Percentiles rank a stretch among this genome's conserved stretches.
These are phyloP conservation scores for Euphorbia lathyris DNA, from an alignment of 345 rosid genomes.

Conservation along the genomic window DNA sequence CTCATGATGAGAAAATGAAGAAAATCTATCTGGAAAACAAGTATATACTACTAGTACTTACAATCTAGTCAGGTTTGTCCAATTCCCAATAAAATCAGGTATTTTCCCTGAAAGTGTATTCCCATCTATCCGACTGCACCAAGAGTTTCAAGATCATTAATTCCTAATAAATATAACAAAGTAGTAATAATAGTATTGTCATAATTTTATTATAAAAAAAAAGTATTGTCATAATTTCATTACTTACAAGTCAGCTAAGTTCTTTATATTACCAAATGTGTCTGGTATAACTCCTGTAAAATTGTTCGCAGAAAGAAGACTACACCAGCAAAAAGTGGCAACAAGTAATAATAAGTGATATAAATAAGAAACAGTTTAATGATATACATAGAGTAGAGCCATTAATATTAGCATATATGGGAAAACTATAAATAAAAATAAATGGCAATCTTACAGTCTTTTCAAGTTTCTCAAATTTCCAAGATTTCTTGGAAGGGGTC, in stretches of 20 bases:
- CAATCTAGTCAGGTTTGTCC: slow-evolving; percentile 61
- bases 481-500: slow-evolving; percentile 55
- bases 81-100: slow-evolving; percentile 77
- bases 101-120: slow-evolving; percentile 69
- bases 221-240: too few species aligned
- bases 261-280: slow-evolving; percentile 56
- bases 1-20: neutral
- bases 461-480: slow-evolving; percentile 53
- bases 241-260: slow-evolving; percentile 72
- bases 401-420: too few species aligned
- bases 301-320: slow-evolving; percentile 72
- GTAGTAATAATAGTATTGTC: too few species aligned
- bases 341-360: neutral
- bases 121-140: slow-evolving; percentile 79
- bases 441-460: slow-evolving; percentile 45
- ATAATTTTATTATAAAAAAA: neutral
- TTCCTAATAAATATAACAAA: neutral
- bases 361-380: neutral
- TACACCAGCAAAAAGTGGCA: slow-evolving; percentile 21
- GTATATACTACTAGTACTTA: slow-evolving; percentile 41
- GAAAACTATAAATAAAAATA: neutral
- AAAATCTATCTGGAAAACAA: neutral
- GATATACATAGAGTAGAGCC: neutral
- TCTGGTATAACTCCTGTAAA: slow-evolving; percentile 70
- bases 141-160: neutral